Conservation (phyloP, 176 grass and related monocot species). For the Oryza punctata region DNA sequence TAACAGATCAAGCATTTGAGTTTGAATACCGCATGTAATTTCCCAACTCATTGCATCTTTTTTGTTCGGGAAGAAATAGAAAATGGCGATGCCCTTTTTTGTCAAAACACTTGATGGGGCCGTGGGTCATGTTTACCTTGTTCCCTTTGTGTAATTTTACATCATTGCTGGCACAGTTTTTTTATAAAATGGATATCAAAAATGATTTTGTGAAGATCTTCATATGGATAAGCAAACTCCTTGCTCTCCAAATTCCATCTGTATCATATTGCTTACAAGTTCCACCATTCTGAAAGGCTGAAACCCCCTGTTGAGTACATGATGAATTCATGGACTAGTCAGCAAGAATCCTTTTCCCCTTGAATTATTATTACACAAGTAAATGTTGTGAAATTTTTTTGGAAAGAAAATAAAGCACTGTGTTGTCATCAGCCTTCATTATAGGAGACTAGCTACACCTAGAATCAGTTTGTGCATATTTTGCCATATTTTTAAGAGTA, state of each 20-base stretch:
- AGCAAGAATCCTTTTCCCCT: too few relatives aligned
- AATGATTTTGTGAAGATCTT: constrained; percentile 1
- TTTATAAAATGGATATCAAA: neutral
- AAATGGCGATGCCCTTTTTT: neutral
- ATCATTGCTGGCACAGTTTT: neutral
- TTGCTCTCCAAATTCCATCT: too few relatives aligned
- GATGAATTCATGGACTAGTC: too few relatives aligned
- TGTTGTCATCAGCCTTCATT: neutral
- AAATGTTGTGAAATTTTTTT: too few relatives aligned
- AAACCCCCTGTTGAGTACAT: too few relatives aligned
- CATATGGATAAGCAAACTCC: neutral
- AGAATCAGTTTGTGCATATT: neutral
- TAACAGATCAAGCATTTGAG: neutral
- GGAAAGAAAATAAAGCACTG: too few relatives aligned
- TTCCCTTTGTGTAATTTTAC: constrained; percentile 17
- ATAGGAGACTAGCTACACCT: neutral
- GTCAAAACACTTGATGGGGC: neutral
- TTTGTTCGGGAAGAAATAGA: neutral
- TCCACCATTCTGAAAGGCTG: too few relatives aligned
- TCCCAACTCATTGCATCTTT: neutral
- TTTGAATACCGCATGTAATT: neutral
- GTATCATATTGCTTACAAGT: too few relatives aligned
- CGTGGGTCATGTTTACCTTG: neutral
- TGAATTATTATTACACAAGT: too few relatives aligned
- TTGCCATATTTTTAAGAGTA: too few relatives aligned